phyloP scores from a whole-genome alignment of 768 basidiomycete genomes.

The Boletus subcaerulescens region DNA sequence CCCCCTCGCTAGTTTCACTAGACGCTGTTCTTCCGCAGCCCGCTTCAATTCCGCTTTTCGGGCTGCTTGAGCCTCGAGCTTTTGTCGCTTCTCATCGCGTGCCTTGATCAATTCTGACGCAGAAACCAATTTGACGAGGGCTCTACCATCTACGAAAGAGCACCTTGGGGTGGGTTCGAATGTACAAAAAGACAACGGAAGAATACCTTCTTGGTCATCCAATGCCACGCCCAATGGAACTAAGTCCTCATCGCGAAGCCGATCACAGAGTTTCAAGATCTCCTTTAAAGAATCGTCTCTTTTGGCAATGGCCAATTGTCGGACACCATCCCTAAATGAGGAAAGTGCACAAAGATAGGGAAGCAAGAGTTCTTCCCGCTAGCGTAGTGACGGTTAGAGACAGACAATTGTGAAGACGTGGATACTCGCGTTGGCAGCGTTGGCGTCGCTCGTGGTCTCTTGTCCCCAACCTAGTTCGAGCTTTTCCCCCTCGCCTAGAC shows the following conservation, averaged over 20 bases:
- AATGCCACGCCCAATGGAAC: slow-evolving; percentile 94
- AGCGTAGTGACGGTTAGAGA: slow-evolving; percentile 6
- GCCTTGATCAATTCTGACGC: slow-evolving; percentile 77
- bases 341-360: slow-evolving; percentile 86
- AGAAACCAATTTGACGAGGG: slow-evolving; percentile 88
- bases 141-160: slow-evolving; percentile 71
- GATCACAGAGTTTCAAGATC: slow-evolving; percentile 84
- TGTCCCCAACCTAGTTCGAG: slow-evolving; percentile 86
- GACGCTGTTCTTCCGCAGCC: slow-evolving; percentile 62
- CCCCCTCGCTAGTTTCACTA: slow-evolving; percentile 84
- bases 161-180: not conserved
- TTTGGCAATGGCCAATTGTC: slow-evolving; percentile 75
- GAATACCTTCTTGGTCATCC: slow-evolving; percentile 89
- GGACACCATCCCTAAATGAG: slow-evolving; percentile 87
- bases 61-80: slow-evolving; percentile 68
- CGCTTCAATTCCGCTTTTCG: slow-evolving; percentile 73
- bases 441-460: slow-evolving; percentile 39
- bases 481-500: slow-evolving; percentile 67
- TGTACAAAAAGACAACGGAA: not conserved
- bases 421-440: slow-evolving; percentile 45
- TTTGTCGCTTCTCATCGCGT: slow-evolving; percentile 84
- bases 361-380: slow-evolving; percentile 86
- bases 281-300: slow-evolving; percentile 66
- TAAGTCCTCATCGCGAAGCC: slow-evolving; percentile 83
- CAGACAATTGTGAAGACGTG: not conserved